Base-by-base conservation (phyloP, 192 early-diverging fungal genomes). In the Thoreauomyces humboldtii region DNA sequence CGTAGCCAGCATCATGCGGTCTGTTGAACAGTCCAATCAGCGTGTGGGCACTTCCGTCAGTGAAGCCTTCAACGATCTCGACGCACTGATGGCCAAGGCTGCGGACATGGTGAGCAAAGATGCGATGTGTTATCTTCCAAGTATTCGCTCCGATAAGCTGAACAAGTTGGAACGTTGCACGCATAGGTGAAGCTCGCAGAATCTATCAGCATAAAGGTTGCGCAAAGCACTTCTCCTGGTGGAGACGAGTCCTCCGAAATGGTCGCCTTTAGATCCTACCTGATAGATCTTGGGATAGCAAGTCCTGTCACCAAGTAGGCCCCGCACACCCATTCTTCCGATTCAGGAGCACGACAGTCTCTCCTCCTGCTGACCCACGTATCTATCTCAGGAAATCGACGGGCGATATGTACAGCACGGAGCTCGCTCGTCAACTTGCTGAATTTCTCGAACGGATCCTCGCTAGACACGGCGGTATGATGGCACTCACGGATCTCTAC, bases 271-370 rank as follows among this genome's bases (percentile, higher is more conserved):
- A 79, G 77, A 31, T 83, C 74, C 14, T 91, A 92, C 60, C 71
- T 96, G 28, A 69, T 91, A n/a, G 89, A 92, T 57, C 84, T 98
- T 41, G 96, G 96, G 34, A 92, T 98, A 17, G 73, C 87, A 14
- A 90, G 83, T 53, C 94, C 94, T 24, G 92, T 96, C 3, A 98
- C 96, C 25, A 89, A 35, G 33, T 48, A 48, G 17, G 21, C 31
- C 0, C 11, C 42, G 46, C 41, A 33, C 22, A 15, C 42, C 24
- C n/a, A n/a, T n/a, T n/a, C n/a, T n/a, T n/a, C n/a, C n/a, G n/a
- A n/a, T n/a, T n/a, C n/a, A n/a, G n/a, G n/a, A n/a, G n/a, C n/a
- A n/a, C n/a, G n/a, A n/a, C n/a, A n/a, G n/a, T n/a, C n/a, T n/a
- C n/a, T n/a, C n/a, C n/a, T n/a, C n/a, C n/a, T n/a, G n/a, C n/a